Evolutionary conservation across 805 yeast species (phyloP).

Genomic region (Kregervanrija delftensis): DNA sequence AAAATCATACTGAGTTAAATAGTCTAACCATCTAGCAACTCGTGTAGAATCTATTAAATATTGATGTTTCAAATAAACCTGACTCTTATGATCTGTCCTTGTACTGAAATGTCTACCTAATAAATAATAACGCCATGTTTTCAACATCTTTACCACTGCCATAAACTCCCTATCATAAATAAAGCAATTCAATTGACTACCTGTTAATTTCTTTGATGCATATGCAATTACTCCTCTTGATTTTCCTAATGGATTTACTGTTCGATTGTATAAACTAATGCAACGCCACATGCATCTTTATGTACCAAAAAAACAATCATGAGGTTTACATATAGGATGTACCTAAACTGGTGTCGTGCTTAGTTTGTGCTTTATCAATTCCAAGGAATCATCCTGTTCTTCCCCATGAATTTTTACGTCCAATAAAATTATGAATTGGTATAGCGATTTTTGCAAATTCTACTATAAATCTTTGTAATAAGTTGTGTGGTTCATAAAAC

Average conservation of each 20-base stretch:
- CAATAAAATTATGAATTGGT: too few species aligned
- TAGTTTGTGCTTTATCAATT: too few species aligned
- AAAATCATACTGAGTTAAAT: slow-evolving; percentile 2
- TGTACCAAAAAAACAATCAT: too few species aligned
- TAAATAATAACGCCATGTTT: slow-evolving; percentile 1
- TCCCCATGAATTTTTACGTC: too few species aligned
- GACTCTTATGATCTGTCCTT: slow-evolving; percentile 2
- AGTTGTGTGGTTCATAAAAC: too few species aligned
- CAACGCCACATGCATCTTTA: slow-evolving; percentile 3
- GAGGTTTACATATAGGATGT: too few species aligned
- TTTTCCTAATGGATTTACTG: slow-evolving; percentile 1
- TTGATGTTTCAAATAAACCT: slow-evolving; percentile 1
- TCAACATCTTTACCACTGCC: slow-evolving; percentile 1
- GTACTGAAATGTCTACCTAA: not conserved
- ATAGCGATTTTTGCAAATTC: too few species aligned
- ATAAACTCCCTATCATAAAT: slow-evolving; percentile 1
- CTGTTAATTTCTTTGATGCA: slow-evolving; percentile 1
- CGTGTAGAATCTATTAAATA: not conserved
- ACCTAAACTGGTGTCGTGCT: too few species aligned
- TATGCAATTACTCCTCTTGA: slow-evolving; percentile 1
- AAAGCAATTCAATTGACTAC: not conserved
- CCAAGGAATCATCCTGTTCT: too few species aligned
- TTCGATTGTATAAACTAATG: slow-evolving; percentile 1
- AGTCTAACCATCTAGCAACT: slow-evolving; percentile 6
- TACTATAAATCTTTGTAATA: too few species aligned